A percentile compares a stretch with the other conserved stretches of the same genome.
phyloP scores from a whole-genome alignment of 1,284 basidiomycete genomes.

The Moesziomyces sp. region DNA sequence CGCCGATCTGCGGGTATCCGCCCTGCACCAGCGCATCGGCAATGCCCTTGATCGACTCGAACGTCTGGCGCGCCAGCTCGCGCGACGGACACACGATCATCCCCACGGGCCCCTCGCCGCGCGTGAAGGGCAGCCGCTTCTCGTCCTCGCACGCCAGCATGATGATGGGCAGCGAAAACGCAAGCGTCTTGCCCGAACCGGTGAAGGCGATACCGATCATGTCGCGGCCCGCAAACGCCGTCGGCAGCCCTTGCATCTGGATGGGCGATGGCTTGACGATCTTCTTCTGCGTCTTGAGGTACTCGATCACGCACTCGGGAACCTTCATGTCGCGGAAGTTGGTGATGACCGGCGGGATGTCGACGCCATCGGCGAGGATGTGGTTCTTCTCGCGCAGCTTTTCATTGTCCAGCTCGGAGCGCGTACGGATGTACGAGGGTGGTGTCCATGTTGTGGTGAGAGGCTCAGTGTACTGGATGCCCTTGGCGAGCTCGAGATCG shows the following conservation, averaged over 20 bases:
- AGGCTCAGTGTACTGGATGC: slow-evolving; percentile 88
- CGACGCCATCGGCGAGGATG: slow-evolving; percentile 89
- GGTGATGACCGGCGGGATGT: slow-evolving; percentile 92
- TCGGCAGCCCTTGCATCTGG: slow-evolving; percentile 95
- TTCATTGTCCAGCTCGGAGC: slow-evolving; percentile 77
- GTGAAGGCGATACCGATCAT: slow-evolving; percentile 71
- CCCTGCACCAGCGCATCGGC: slow-evolving; percentile 81
- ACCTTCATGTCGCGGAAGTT: slow-evolving; percentile 98
- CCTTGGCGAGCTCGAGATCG: slow-evolving; percentile 90
- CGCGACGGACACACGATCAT: slow-evolving; percentile 80
- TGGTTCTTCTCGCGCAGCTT: slow-evolving; percentile 87
- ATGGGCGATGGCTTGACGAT: slow-evolving; percentile 92
- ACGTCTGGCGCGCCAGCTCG: slow-evolving; percentile 77
- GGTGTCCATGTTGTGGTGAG: slow-evolving; percentile 89
- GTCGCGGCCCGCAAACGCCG: slow-evolving; percentile 73
- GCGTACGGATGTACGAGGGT: slow-evolving; percentile 82
- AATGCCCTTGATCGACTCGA: slow-evolving; percentile 90
- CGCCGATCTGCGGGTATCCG: slow-evolving; percentile 79
- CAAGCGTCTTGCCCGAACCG: slow-evolving; percentile 70
- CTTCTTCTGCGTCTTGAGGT: slow-evolving; percentile 80
- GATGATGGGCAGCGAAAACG: slow-evolving; percentile 69
- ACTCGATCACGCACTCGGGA: slow-evolving; percentile 82
- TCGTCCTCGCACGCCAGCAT: slow-evolving; percentile 87
- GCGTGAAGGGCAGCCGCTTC: slow-evolving; percentile 83
- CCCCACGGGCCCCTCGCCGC: slow-evolving; percentile 94